Conservation (phyloP, 2,329 filamentous ascomycete genomes). For the Trichoderma afroharzianum region DNA sequence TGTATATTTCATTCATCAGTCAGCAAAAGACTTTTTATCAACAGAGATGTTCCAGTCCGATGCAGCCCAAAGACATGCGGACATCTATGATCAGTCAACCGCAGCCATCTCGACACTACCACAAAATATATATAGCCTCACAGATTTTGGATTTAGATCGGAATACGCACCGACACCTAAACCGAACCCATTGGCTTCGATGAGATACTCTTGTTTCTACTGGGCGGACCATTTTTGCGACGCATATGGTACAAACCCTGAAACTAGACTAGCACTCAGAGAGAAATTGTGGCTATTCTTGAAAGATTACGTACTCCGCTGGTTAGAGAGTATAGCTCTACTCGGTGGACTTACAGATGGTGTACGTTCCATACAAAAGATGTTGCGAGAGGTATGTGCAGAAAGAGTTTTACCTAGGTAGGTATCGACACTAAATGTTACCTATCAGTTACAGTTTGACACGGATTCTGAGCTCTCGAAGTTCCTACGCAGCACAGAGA, state of each 20-base stretch:
- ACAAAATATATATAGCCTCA: constrained; percentile 36
- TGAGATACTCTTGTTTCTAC: constrained; percentile 28
- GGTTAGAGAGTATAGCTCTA: constrained; percentile 21
- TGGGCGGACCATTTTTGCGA: constrained; percentile 34
- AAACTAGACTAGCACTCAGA: constrained; percentile 18
- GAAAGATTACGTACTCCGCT: constrained; percentile 19
- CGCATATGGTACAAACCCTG: not conserved
- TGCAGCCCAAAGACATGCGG: constrained; percentile 27
- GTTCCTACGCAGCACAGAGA: constrained; percentile 28
- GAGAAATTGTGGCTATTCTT: constrained; percentile 23
- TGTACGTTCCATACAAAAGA: constrained; percentile 8
- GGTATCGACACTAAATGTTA: not conserved
- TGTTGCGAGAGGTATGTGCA: constrained; percentile 9
- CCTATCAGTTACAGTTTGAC: not conserved
- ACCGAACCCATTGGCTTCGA: constrained; percentile 21
- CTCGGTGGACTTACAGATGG: constrained; percentile 17
- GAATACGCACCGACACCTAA: constrained; percentile 16
- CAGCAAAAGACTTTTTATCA: constrained; percentile 40
- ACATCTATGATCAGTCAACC: constrained; percentile 35
- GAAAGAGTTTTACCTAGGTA: not conserved
- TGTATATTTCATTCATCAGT: constrained; percentile 42
- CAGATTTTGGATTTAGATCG: constrained; percentile 24
- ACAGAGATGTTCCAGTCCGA: constrained; percentile 16
- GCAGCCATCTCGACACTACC: constrained; percentile 31
- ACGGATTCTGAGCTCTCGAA: constrained; percentile 17